Evolutionary conservation across 148 eudicot species (phyloP), one percentile per base, ranked within the genome.

Genomic region (Camellia japonica): DNA sequence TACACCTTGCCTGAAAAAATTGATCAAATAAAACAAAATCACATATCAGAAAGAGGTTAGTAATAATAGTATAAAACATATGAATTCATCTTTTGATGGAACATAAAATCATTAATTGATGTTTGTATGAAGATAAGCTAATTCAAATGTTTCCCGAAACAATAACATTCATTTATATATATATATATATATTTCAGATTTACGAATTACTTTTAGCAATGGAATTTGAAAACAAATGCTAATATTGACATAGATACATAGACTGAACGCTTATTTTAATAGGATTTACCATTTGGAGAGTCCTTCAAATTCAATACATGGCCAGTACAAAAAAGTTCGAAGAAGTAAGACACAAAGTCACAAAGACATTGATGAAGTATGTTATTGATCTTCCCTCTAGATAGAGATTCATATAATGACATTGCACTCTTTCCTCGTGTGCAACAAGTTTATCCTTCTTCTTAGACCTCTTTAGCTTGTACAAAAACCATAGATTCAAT

Each of bases 1-100:
- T 94, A 94, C 46, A 88, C 82, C 85, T 93, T 94, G n/a, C 95
- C 98, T 94, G 89, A 20, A 80, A 77, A 41, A 20, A 13, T 64
- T 63, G 23, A 54, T 64, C 78, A 71, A 5, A 18, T 55, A 41
- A 12, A 23, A 8, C 15, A 54, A 66, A 77, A 43, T 38, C 41
- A 20, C 19, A 60, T 49, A 67, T 47, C 19, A 49, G 4, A 18
- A 16, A 7, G 46, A 44, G 3, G 71, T 47, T 1, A 55, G 19
- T 18, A 74, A 30, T 30, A 30, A 30, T 30, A 30, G 38, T 30
- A 30, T 30, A 3, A 75, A 1, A 43, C 15, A 46, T 2, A 15
- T 49, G 16, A 23, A 51, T 49, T 47, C 3, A n/a, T n/a, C 56
- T 46, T 71, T 5, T 2, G 2, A 49, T 1, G 38, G 59, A 41